Conservation (phyloP, 441 rosid genomes). For the Arabidopsis hybrid region DNA sequence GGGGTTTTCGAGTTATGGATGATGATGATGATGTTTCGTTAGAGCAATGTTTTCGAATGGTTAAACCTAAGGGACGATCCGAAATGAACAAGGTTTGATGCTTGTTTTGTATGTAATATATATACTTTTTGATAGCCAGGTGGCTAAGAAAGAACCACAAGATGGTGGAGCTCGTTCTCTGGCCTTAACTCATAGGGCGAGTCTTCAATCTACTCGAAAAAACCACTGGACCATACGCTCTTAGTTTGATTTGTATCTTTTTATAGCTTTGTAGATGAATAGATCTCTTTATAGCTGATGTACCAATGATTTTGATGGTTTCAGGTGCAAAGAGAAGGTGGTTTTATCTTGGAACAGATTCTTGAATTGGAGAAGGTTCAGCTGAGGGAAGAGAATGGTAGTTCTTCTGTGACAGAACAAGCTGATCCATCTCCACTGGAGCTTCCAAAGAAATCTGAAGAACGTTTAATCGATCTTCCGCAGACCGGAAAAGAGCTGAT, state of each 20-base stretch:
- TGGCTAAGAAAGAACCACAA: not conserved
- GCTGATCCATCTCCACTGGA: constrained; percentile 40
- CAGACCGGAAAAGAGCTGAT: constrained; percentile 52
- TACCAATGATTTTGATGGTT: constrained; percentile 37
- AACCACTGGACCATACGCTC: not conserved
- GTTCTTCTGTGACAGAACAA: constrained; percentile 43
- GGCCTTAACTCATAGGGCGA: not conserved
- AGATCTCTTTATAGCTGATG: not conserved
- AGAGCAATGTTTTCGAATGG: constrained; percentile 33
- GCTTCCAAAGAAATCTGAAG: constrained; percentile 43
- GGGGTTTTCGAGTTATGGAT: constrained; percentile 66
- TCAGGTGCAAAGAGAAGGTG: constrained; percentile 51
- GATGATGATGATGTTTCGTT: constrained; percentile 36
- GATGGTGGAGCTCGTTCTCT: not conserved
- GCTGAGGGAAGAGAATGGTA: constrained; percentile 49
- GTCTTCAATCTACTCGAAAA: not conserved
- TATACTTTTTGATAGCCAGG: not conserved
- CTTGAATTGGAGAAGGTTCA: constrained; percentile 70
- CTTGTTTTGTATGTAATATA: constrained; percentile 6
- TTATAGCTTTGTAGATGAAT: constrained; percentile 11
- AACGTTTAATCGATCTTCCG: constrained; percentile 40
- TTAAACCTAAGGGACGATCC: constrained; percentile 38
- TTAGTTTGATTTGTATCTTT: not conserved
- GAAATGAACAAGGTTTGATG: constrained; percentile 40
- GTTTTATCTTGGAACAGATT: constrained; percentile 73